These are phyloP conservation scores for Lasiodiplodia sp. DNA, from an alignment of 2,329 filamentous ascomycete genomes.

Conservation along the genomic window DNA sequence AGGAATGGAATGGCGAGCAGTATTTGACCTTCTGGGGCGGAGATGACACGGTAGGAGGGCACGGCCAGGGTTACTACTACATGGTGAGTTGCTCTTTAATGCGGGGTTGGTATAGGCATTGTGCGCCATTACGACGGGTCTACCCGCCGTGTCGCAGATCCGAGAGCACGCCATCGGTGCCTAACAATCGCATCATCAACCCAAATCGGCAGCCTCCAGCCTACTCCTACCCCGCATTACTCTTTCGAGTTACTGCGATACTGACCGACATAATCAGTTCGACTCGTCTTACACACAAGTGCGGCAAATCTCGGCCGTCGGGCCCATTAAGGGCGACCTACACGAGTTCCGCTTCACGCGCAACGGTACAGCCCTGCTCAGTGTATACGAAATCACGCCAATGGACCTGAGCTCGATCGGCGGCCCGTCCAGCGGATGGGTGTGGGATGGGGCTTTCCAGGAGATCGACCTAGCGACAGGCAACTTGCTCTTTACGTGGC, in stretches of 20 bases:
- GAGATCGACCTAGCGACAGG: constrained; percentile 52
- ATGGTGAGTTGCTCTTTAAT: constrained; percentile 36
- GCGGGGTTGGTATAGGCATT: constrained; percentile 27
- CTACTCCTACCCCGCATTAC: background rate
- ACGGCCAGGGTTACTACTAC: constrained; percentile 44
- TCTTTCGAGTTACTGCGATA: background rate
- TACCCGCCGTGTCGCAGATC: constrained; percentile 20
- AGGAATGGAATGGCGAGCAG: constrained; percentile 44
- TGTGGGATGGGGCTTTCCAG: constrained; percentile 55
- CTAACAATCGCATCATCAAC: constrained; percentile 18
- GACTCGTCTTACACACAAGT: constrained; percentile 34
- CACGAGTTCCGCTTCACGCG: constrained; percentile 56
- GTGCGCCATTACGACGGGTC: constrained; percentile 30
- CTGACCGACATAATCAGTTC: constrained; percentile 28
- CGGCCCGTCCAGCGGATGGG: constrained; percentile 46
- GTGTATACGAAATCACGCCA: constrained; percentile 49
- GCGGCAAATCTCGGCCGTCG: constrained; percentile 30
- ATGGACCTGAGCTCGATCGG: constrained; percentile 50
- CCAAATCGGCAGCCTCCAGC: background rate
- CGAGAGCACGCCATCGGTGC: constrained; percentile 25
- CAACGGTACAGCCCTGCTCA: constrained; percentile 52
- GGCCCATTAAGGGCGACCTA: constrained; percentile 45
- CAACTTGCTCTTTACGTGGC: constrained; percentile 51
- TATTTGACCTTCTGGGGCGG: constrained; percentile 52
- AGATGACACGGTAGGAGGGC: constrained; percentile 40